Evolutionary conservation across 257 asterid genomes (phyloP), one percentile per base, ranked within the genome.

Genomic region (Petunia axillaris): DNA sequence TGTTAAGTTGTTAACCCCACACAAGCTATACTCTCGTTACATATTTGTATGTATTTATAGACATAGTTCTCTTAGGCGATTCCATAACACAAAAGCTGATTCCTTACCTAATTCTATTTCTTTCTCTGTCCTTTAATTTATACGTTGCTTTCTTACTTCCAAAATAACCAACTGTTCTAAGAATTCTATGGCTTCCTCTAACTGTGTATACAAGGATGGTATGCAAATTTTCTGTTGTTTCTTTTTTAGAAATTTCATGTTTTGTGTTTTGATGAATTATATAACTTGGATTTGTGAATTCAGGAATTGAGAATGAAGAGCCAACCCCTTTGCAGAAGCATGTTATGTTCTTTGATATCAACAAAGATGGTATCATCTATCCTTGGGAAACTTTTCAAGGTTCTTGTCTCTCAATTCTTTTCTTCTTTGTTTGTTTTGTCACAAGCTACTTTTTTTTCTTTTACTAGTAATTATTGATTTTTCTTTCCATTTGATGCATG

Each of bases 371-470:
- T 6, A 8, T 91, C 5, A 81, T 94, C 81, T 89, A 93, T 78
- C 94, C 93, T 14, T 90, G 89, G 39, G 97, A 94, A 91, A 94
- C 98, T 16, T 94, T 85, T 82, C 16, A 86, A 87, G 98, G 98
- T 91, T 44, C 66, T 53, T 11, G 3, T 3, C 4, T 65, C 43
- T 4, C 1, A 6, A 13, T 10, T n/a, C 10, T 16, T 5, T 37
- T 0, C 50, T 4, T 64, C 25, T 25, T 25, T 25, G 25, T 25
- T 25, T 25, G 25, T 25, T 25, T 25, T 25, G 25, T 25, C 25
- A 25, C 25, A 25, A 25, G 25, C 25, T 25, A 25, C 25, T 9
- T 4, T n/a, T 70, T 16, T 13, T 15, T 39, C 7, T 2, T 13
- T 67, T 9, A 25, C 25, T 25, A 25, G 25, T 25, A 25, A 25